Evolutionary conservation across 345 rosid species (phyloP), one percentile per base, ranked within the genome.

Genomic region (Raphanus raphanistrum): DNA sequence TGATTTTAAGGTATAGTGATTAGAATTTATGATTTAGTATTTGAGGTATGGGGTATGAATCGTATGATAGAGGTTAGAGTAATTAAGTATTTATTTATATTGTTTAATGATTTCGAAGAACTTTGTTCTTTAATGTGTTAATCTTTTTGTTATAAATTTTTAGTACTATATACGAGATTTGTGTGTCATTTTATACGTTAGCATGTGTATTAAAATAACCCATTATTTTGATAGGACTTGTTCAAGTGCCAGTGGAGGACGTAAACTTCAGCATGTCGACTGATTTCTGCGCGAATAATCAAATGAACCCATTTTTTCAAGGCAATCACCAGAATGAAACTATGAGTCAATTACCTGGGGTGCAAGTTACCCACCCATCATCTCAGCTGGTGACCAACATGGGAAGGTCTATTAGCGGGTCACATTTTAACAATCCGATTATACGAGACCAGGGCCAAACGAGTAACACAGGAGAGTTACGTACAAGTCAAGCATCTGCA

Each of bases 401-500:
- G 54, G 54, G 16, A 45, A 45, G 6, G 0, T 35, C 17, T 66
- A 16, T 1, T 62, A 11, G 6, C 1, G 32, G 8, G 8, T 41
- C 72, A 17, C n/a, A 17, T 17, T 28, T 4, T 43, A 8, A 15
- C 25, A 12, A 75, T 41, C 60, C 5, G 48, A 67, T 67, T 73
- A 75, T 57, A 11, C 72, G 16, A 66, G 57, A 66, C 31, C 21
- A 66, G 4, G 4, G 35, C 12, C 36, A 43, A 5, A 25, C 36
- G 63, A 38, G n/a, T 8, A 45, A 48, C 54, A 33, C 54, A 32
- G 10, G 13, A 0, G 54, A 2, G 1, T 48, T 61, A 10, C n/a
- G 12, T 68, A 50, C 27, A 63, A 60, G 11, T 43, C 61, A 67
- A 67, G 60, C 13, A 67, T 27, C 16, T 66, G 65, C 13, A n/a